Conservation (phyloP, 768 basidiomycete species). For the Calocybe gangraenosa region DNA sequence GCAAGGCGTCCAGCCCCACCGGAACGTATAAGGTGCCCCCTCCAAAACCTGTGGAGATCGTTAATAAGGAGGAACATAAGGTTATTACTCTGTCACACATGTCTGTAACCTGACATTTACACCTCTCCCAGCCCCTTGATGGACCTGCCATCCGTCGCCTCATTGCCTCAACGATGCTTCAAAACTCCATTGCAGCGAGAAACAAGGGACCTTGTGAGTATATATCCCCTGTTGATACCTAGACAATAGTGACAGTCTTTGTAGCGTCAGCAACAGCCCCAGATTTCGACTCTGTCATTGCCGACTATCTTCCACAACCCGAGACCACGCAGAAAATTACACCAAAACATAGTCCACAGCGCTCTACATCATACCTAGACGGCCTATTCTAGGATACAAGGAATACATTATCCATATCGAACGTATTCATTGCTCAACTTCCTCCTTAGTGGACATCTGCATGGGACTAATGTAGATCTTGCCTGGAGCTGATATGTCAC, state of each 20-base stretch:
- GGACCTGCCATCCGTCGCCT: conserved; percentile 60
- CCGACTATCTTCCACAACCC: conserved; percentile 58
- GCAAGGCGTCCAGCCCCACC: conserved; percentile 72
- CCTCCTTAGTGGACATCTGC: no score
- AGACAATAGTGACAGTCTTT: conserved; percentile 3
- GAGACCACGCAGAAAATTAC: conserved; percentile 18
- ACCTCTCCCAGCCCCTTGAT: conserved; percentile 44
- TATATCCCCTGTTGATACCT: conserved; percentile 4
- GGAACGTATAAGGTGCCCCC: conserved; percentile 64
- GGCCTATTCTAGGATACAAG: conserved; percentile 32
- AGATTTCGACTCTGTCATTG: conserved; percentile 71
- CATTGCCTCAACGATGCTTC: conserved; percentile 59
- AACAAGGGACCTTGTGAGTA: conserved; percentile 37
- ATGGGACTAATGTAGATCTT: no score
- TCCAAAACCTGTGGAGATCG: conserved; percentile 27
- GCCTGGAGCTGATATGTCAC: no score
- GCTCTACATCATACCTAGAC: conserved; percentile 30
- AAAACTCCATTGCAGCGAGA: conserved; percentile 48
- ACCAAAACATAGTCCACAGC: conserved; percentile 8
- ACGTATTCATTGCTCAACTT: no score
- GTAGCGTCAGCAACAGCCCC: conserved; percentile 37
- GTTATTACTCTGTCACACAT: conserved; percentile 3
- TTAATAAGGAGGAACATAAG: conserved; percentile 31
- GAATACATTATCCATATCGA: no score
- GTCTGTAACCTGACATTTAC: background rate